These are phyloP conservation scores for Dorcoceras hygrometricum DNA, from an alignment of 257 asterid genomes.

Conservation along the genomic window DNA sequence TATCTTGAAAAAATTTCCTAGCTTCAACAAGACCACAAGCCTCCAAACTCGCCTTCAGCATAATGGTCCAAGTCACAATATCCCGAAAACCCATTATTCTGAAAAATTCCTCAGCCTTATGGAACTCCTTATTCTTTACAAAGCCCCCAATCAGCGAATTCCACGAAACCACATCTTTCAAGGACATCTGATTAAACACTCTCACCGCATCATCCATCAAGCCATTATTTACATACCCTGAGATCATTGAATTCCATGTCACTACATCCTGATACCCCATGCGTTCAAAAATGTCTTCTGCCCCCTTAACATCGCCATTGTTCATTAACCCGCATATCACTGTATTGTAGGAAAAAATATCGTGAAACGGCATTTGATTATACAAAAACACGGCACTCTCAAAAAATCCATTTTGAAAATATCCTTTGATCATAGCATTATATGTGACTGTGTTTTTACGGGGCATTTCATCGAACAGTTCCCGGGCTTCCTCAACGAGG, in stretches of 20 bases:
- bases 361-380: slow-evolving; percentile 47
- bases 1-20: slow-evolving; percentile 44
- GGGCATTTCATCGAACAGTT: slow-evolving; percentile 59
- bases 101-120: slow-evolving; percentile 45
- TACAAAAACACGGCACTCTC: slow-evolving; percentile 40
- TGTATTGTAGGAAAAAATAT: slow-evolving; percentile 55
- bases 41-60: slow-evolving; percentile 50
- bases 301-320: slow-evolving; percentile 54
- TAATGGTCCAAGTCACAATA: slow-evolving; percentile 60
- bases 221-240: slow-evolving; percentile 53
- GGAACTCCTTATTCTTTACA: slow-evolving; percentile 39
- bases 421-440: slow-evolving; percentile 64
- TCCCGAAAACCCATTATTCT: slow-evolving; percentile 40
- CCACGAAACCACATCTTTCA: slow-evolving; percentile 63
- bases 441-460: slow-evolving; percentile 48
- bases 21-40: slow-evolving; percentile 47
- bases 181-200: slow-evolving; percentile 36
- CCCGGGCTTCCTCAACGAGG: slow-evolving; percentile 41
- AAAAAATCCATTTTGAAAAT: slow-evolving; percentile 45
- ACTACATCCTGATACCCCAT: slow-evolving; percentile 52
- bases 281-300: slow-evolving; percentile 43
- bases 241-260: slow-evolving; percentile 61
- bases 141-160: slow-evolving; percentile 56
- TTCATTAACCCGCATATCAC: slow-evolving; percentile 57
- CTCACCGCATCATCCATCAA: slow-evolving; percentile 42